Evolutionary conservation across 1,284 basidiomycete species (phyloP), one percentile per base, ranked within the genome.

Genomic region (Pterulicium gracile): DNA sequence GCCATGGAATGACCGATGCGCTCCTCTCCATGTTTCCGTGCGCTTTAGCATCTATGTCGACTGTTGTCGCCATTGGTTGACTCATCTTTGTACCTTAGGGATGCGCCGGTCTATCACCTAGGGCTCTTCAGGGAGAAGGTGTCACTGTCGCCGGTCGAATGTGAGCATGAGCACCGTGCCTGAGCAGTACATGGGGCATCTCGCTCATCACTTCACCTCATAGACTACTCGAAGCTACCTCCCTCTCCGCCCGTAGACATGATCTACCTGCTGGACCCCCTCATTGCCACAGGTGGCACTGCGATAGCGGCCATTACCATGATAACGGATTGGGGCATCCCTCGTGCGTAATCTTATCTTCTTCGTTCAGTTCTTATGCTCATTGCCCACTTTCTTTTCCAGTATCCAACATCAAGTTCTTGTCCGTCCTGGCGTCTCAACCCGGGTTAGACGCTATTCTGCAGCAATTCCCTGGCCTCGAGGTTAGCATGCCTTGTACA

Each of bases 241-340:
- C 66, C 77, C 22, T 66, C 68, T 14, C 81, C 86, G 1, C 81
- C 84, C 0, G 79, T 93, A 3, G 92, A 96, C 58, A 66, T 78
- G 42, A 84, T 93, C 21, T 89, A 82, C 65, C 68, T 98, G 32
- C 73, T 97, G 35, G 94, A 98, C 56, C 89, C 94, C 2, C 67
- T 97, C 36, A 85, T 97, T 56, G 94, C 94, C 0, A 97, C 94
- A 0, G 94, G 93, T 50, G 88, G 89, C n/a, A 96, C 94, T 2
- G 90, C 88, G 3, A 75, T 80, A 50, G 91, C 92, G 13, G 92
- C 92, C 2, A 60, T 95, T 48, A 60, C 73, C 45, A 94, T 93
- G 88, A 70, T 94, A 42, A 56, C 73, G 4, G 91, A 94, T 48
- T 94, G 90, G 90, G 90, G 91, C 19, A 72, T 94, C 51, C 65